Evolutionary conservation across 805 yeast species (phyloP).

Genomic region (Zygosaccharomyces siamensis): DNA sequence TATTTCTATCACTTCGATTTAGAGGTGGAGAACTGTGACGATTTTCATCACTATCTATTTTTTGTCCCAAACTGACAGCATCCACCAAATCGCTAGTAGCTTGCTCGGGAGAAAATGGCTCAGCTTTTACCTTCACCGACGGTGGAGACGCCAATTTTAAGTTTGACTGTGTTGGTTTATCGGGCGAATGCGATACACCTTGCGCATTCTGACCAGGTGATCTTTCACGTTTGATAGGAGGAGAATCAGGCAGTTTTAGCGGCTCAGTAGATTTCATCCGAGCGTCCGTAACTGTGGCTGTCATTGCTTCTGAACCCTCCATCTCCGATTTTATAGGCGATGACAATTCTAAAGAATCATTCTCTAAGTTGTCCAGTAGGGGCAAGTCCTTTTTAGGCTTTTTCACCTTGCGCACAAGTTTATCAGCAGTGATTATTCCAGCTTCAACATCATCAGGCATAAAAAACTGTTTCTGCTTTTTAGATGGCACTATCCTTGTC

Average conservation of each 20-base stretch:
- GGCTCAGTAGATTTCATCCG: not conserved
- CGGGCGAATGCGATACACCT: not conserved
- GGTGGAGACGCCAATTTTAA: not conserved
- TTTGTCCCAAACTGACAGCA: slow-evolving; percentile 10
- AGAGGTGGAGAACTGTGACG: slow-evolving; percentile 4
- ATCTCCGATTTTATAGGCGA: slow-evolving; percentile 11
- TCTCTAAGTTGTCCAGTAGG: slow-evolving; percentile 14
- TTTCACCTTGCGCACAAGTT: slow-evolving; percentile 38
- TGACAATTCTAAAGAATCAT: slow-evolving; percentile 14
- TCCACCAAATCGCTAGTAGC: slow-evolving; percentile 6
- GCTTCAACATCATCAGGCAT: slow-evolving; percentile 71
- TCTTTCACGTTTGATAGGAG: not conserved
- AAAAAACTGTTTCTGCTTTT: slow-evolving; percentile 42
- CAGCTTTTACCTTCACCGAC: not conserved
- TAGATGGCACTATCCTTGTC: slow-evolving; percentile 16
- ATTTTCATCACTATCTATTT: slow-evolving; percentile 12
- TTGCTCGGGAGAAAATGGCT: slow-evolving; percentile 7
- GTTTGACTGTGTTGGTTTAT: not conserved
- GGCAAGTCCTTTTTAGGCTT: slow-evolving; percentile 8
- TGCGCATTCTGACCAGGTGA: not conserved
- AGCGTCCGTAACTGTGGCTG: not conserved
- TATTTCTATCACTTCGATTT: not conserved
- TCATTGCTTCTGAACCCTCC: slow-evolving; percentile 1
- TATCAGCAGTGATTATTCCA: slow-evolving; percentile 54
- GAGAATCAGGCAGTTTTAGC: not conserved